Evolutionary conservation across 106 monocot genomes (phyloP), one percentile per base, ranked within the genome.

Genomic region (Hemerocallis citrina): DNA sequence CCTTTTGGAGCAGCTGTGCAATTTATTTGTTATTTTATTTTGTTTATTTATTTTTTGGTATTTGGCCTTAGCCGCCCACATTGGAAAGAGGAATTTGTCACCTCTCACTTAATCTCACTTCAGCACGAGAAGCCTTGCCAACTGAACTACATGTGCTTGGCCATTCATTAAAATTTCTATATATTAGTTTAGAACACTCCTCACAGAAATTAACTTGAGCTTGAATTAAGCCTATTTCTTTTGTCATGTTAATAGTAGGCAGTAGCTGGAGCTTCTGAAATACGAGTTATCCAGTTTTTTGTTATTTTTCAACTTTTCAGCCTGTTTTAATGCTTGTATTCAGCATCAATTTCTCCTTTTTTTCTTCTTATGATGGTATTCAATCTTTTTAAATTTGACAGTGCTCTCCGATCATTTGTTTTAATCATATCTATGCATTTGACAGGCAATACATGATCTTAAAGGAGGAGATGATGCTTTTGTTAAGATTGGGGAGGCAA

Each of bases 391-490:
- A 0, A 43, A 44, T 21, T 13, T 27, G 35, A 10, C 37, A n/a
- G 7, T 34, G 35, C 1, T 56, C 10, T 34, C 17, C 34, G 56
- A 19, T 56, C 12, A 0, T 57, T 29, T 43, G 41, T 61, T 12
- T 44, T 78, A 4, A 31, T 57, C 16, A 12, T 8, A 11, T 41
- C 34, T 57, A 31, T 31, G 3, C 3, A 30, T n/a, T n/a, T 52
- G 52, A 30, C 73, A 95, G 89, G 95, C 75, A 34, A 70, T 84
- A 68, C 73, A 57, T 31, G 66, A 70, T 35, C 15, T 88, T 24
- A 88, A 75, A 29, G 91, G 78, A 71, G 91, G 92, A 28, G 85
- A 92, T 63, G 79, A 98, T 82, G 73, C 68, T 37, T 77, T 78
- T 66, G 29, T 20, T 16, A 85, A 67, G 61, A 75, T 92, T 32